Conservation (phyloP, 2,329 filamentous ascomycete species). For the Neofusicoccum cordaticola region DNA sequence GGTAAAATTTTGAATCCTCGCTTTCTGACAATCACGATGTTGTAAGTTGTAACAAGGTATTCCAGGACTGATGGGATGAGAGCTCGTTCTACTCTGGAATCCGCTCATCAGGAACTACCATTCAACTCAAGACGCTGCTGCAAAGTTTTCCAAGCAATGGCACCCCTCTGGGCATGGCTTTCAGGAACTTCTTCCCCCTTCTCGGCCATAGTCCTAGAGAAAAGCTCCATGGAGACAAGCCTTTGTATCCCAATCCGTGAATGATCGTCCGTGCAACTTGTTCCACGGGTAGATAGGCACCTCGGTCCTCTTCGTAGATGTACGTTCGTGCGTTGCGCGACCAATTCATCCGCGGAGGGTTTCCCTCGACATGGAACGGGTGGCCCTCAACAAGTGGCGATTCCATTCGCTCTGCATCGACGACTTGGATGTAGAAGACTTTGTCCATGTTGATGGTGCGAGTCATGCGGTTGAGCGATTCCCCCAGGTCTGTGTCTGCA, state of each 20-base stretch:
- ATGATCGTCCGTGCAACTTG: background rate
- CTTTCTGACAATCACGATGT: too few species aligned
- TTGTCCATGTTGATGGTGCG: background rate
- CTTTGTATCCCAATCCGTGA: background rate
- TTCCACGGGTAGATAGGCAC: background rate
- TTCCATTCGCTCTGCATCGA: conserved; percentile 18
- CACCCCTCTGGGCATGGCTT: background rate
- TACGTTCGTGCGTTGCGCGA: conserved; percentile 20
- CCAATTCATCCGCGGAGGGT: conserved; percentile 19
- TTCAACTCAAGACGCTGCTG: background rate
- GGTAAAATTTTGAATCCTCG: too few species aligned
- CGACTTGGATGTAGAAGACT: conserved; percentile 18
- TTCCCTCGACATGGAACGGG: conserved; percentile 17
- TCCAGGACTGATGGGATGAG: too few species aligned
- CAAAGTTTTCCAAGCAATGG: background rate
- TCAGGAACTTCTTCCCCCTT: background rate
- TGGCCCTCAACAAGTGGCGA: conserved; percentile 14
- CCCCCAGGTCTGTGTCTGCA: conserved; percentile 12
- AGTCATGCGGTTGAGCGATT: background rate
- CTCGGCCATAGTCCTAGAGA: background rate
- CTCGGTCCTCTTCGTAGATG: background rate
- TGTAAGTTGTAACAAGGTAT: too few species aligned
- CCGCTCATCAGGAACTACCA: too few species aligned
- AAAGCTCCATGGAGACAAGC: background rate
- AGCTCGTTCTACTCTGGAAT: too few species aligned